phyloP scores from a whole-genome alignment of 2,329 filamentous ascomycete species.

The Calonectria pseudoturangicola region DNA sequence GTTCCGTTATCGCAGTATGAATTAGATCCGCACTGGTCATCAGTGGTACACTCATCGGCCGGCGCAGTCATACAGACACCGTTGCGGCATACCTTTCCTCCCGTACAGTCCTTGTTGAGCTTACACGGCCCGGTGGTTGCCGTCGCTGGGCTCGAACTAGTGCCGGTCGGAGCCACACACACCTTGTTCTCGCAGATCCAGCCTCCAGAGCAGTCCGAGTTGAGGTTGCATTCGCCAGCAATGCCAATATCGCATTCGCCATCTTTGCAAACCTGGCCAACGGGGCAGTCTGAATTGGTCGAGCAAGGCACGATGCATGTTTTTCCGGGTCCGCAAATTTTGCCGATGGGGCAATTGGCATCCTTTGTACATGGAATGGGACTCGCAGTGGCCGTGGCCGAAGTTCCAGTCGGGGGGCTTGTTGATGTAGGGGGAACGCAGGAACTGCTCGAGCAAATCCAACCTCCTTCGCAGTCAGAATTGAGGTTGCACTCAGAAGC shows the following conservation, averaged over 20 bases:
- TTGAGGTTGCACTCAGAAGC: constrained; percentile 1
- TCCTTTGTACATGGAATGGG: not conserved
- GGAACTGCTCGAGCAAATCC: not conserved
- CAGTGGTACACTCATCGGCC: not conserved
- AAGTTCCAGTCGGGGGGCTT: not conserved
- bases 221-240: not conserved
- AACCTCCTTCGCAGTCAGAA: not conserved
- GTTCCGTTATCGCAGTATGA: not conserved
- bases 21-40: not conserved
- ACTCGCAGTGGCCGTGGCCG: not conserved
- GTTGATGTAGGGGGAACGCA: not conserved
- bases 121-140: not conserved
- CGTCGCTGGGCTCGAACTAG: not conserved
- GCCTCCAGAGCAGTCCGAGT: not conserved
- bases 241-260: not conserved
- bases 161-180: not conserved
- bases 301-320: not conserved
- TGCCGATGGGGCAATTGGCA: not conserved
- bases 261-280: constrained; percentile 1
- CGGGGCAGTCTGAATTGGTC: not conserved
- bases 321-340: not conserved
- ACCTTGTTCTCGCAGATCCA: not conserved
- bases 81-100: not conserved
- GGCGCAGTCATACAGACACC: not conserved
- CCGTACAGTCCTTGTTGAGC: not conserved